These are phyloP conservation scores for Gnomoniopsis sp. DNA, from an alignment of 2,329 filamentous ascomycete genomes.

Conservation along the genomic window DNA sequence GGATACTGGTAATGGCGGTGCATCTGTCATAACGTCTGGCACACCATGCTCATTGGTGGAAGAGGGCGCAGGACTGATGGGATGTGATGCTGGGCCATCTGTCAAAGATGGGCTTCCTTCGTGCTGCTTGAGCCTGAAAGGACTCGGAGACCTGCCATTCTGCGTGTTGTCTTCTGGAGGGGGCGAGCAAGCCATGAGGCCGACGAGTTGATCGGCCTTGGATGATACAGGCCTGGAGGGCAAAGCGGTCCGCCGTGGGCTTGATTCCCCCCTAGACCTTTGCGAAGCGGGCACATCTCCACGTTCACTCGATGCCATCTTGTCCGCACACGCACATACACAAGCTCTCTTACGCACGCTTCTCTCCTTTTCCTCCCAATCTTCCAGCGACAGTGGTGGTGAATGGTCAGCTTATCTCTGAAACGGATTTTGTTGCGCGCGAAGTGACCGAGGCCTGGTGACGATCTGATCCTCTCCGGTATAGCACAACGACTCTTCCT, in stretches of 20 bases:
- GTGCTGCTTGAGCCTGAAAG: conserved; percentile 6
- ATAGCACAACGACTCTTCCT: conserved; percentile 13
- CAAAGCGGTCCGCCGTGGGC: conserved; percentile 20
- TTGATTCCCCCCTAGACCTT: conserved; percentile 9
- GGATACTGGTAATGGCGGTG: neutral
- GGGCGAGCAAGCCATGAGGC: conserved; percentile 21
- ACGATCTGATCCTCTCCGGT: conserved; percentile 11
- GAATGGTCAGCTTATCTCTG: conserved; percentile 13
- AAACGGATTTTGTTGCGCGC: neutral
- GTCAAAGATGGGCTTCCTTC: conserved; percentile 12
- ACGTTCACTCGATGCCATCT: conserved; percentile 17
- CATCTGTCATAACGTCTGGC: conserved; percentile 13
- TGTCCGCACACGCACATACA: neutral
- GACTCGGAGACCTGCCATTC: conserved; percentile 16
- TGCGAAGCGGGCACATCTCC: conserved; percentile 5
- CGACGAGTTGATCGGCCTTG: conserved; percentile 15
- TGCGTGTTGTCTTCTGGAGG: conserved; percentile 21
- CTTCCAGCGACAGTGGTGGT: neutral
- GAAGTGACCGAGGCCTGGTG: conserved; percentile 9
- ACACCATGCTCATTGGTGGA: conserved; percentile 9
- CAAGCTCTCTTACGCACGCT: no score
- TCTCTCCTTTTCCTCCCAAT: neutral
- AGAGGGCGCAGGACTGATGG: conserved; percentile 16
- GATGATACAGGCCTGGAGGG: conserved; percentile 23
- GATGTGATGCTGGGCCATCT: conserved; percentile 18